Conservation (phyloP, 164 flowering plant genomes). For the Magnolia changhungtana region DNA sequence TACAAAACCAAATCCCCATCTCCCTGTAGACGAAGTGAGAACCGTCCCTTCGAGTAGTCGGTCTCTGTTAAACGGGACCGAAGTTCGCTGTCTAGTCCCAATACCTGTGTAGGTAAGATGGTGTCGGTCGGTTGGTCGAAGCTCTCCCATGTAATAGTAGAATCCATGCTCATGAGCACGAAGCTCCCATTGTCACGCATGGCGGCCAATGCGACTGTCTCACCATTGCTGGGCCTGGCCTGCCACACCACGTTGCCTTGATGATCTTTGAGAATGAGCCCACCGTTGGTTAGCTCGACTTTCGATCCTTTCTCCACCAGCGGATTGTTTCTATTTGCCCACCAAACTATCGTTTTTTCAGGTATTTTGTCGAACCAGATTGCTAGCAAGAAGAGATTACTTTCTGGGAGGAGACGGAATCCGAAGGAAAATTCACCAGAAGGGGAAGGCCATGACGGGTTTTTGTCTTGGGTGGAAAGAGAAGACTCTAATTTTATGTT, state of each 20-base stretch:
- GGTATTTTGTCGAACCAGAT: conserved; percentile 38
- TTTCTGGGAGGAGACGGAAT: conserved; percentile 13
- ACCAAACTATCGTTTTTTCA: conserved; percentile 16
- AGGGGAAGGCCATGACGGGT: conserved; percentile 29
- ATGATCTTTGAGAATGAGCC: conserved; percentile 13
- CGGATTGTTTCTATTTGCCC: not conserved
- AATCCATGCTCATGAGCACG: conserved; percentile 15
- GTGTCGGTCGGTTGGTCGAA: conserved; percentile 40
- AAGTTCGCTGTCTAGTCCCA: conserved; percentile 6
- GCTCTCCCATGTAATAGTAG: conserved; percentile 23
- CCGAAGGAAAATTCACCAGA: conserved; percentile 38
- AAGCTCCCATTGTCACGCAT: conserved; percentile 46
- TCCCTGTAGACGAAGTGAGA: not conserved
- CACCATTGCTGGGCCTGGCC: not conserved
- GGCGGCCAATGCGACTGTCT: conserved; percentile 25
- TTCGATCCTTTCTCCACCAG: conserved; percentile 22
- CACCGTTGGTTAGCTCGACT: conserved; percentile 12
- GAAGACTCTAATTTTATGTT: conserved; percentile 20
- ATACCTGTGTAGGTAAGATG: conserved; percentile 29
- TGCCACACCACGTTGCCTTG: conserved; percentile 13
- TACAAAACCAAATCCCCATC: conserved; percentile 33
- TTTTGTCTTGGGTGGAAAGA: conserved; percentile 17
- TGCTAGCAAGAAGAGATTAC: conserved; percentile 18
- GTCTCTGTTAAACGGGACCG: conserved; percentile 15
- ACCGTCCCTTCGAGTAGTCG: conserved; percentile 21